A percentile compares a stretch with the other conserved stretches of the same genome.
These are phyloP conservation scores for Pulveroboletus sp. DNA, from an alignment of 768 basidiomycete genomes.

Conservation along the genomic window DNA sequence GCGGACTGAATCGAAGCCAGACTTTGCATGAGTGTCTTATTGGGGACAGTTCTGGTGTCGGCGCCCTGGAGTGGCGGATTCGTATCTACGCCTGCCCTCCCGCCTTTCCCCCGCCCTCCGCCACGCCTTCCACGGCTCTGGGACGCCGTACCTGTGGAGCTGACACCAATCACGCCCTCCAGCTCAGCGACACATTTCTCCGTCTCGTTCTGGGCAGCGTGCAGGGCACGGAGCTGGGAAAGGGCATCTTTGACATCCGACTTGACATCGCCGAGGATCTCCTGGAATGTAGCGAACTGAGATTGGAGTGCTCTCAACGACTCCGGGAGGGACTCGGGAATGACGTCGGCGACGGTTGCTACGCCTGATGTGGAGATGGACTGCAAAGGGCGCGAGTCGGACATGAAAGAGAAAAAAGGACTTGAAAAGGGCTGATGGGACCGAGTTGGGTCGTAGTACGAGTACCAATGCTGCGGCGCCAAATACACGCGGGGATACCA, in stretches of 20 bases:
- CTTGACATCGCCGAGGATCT: constrained; percentile 2
- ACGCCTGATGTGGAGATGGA: not conserved
- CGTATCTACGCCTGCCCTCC: not conserved
- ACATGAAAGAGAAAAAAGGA: not conserved
- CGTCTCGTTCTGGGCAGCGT: constrained; percentile 12
- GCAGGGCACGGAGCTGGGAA: constrained; percentile 12
- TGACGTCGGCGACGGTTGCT: not conserved
- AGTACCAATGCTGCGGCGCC: not conserved
- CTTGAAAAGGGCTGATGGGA: not conserved
- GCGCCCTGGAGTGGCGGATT: not conserved
- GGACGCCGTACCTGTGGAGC: not conserved
- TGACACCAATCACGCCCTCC: constrained; percentile 13
- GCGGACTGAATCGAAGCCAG: constrained; percentile 19
- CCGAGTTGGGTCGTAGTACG: not conserved
- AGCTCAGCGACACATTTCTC: constrained; percentile 6
- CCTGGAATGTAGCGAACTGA: constrained; percentile 15
- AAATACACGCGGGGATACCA: not conserved
- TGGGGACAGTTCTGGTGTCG: not conserved
- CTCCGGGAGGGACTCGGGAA: not conserved
- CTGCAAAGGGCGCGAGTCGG: not conserved
- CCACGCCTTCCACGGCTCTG: not conserved
- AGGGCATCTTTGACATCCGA: constrained; percentile 15
- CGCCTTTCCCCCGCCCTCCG: not conserved
- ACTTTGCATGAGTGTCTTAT: constrained; percentile 9
- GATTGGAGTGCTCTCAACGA: constrained; percentile 8